Conservation (phyloP, 129 eudicot genomes). For the Flaveria sonorensis region DNA sequence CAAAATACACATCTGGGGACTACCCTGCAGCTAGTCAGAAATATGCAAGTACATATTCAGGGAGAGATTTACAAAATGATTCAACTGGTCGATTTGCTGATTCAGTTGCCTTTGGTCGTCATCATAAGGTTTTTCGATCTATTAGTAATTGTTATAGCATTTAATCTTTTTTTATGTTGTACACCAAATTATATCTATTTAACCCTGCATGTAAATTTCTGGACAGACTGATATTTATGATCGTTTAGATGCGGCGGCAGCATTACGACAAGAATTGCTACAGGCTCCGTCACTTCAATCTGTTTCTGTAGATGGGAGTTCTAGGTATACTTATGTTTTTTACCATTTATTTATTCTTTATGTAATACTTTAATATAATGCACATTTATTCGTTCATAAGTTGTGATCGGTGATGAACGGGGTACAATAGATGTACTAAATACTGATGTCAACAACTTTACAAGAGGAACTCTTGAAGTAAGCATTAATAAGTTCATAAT, state of each 20-base stretch:
- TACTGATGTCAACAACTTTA: slow-evolving; percentile 34
- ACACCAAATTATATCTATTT: not conserved
- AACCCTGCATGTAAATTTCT: not conserved
- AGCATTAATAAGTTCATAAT: slow-evolving; percentile 25
- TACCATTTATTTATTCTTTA: not conserved
- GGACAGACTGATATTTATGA: slow-evolving; percentile 76
- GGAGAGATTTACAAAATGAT: slow-evolving; percentile 65
- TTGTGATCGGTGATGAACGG: slow-evolving; percentile 26
- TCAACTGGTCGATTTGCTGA: slow-evolving; percentile 61
- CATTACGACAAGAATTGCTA: slow-evolving; percentile 70
- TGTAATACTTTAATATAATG: slow-evolving; percentile 14
- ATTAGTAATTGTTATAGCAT: not conserved
- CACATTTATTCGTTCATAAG: not conserved
- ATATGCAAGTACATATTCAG: slow-evolving; percentile 52
- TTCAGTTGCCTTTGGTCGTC: slow-evolving; percentile 60
- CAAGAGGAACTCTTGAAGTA: slow-evolving; percentile 28
- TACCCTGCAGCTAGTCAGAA: too few species aligned
- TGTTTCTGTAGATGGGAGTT: slow-evolving; percentile 68
- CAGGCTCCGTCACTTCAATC: slow-evolving; percentile 70
- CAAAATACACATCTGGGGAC: slow-evolving; percentile 50
- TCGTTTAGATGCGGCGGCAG: slow-evolving; percentile 64
- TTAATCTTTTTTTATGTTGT: not conserved
- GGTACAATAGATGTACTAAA: slow-evolving; percentile 21
- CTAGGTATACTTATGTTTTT: slow-evolving; percentile 57
- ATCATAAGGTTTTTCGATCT: slow-evolving; percentile 63